phyloP scores from a whole-genome alignment of 495 filamentous ascomycete species.

The Penicillium cinerascens region DNA sequence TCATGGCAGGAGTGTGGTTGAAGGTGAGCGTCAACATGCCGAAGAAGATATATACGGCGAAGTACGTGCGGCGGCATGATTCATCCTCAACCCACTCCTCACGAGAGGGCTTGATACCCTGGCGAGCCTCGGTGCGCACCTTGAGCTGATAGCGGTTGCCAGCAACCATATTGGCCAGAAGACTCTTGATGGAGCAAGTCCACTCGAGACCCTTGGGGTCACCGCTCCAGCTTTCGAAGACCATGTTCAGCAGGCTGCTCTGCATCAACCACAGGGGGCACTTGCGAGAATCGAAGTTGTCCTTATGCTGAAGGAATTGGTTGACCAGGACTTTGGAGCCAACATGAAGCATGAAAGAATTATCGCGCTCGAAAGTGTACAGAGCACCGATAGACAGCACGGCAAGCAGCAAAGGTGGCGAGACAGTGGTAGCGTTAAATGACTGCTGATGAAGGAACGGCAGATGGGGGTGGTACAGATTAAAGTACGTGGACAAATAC shows the following conservation, averaged over 20 bases:
- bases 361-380: slow-evolving; percentile 95
- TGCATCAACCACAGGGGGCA: slow-evolving; percentile 98
- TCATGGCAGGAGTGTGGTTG: slow-evolving; percentile 96
- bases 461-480: slow-evolving; percentile 92
- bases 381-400: slow-evolving; percentile 94
- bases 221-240: slow-evolving; percentile 98
- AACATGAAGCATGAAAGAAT: slow-evolving; percentile 95
- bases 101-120: slow-evolving; percentile 68
- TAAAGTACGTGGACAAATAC: slow-evolving; percentile 93
- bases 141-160: slow-evolving; percentile 96
- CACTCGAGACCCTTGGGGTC: slow-evolving; percentile 96
- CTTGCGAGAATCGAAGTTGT: slow-evolving; percentile 97
- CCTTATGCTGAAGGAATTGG: slow-evolving; percentile 95
- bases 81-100: slow-evolving; percentile 97
- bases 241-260: slow-evolving; percentile 93
- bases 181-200: slow-evolving; percentile 97
- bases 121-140: slow-evolving; percentile 82
- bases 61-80: slow-evolving; percentile 93
- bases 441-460: slow-evolving; percentile 94
- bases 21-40: slow-evolving; percentile 92
- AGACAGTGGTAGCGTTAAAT: slow-evolving; percentile 73
- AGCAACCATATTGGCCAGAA: slow-evolving; percentile 97
- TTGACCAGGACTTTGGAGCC: slow-evolving; percentile 95
- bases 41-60: slow-evolving; percentile 99
- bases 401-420: slow-evolving; percentile 80